Percentiles rank a stretch among this genome's conserved stretches.
Evolutionary conservation across 352 stramenopile genomes (phyloP).

Genomic region (Phytophthora niederhauseri): DNA sequence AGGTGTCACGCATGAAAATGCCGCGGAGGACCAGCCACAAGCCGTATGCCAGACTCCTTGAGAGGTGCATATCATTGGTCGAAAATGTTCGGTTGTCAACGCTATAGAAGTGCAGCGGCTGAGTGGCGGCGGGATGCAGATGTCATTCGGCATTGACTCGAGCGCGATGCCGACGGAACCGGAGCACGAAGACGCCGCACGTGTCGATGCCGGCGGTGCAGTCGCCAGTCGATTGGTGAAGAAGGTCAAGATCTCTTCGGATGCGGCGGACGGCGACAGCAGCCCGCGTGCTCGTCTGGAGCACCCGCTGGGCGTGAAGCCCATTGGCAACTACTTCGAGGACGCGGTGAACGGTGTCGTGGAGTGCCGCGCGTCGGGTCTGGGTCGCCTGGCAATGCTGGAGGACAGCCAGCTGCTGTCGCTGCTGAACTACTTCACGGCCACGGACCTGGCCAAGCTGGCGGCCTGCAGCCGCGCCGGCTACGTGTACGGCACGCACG

Average conservation of each 20-base stretch:
- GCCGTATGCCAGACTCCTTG: too few species aligned
- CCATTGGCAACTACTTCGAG: constrained; percentile 82
- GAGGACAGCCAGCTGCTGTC: constrained; percentile 70
- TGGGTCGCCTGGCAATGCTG: constrained; percentile 60
- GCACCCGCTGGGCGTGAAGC: constrained; percentile 86
- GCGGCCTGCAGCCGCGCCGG: constrained; percentile 55
- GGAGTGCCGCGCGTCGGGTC: constrained; percentile 61
- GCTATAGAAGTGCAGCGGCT: constrained; percentile 37
- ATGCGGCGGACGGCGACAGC: neutral
- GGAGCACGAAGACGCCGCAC: constrained; percentile 19
- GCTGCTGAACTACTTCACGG: constrained; percentile 66
- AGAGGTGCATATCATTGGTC: constrained; percentile 13
- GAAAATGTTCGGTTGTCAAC: constrained; percentile 4
- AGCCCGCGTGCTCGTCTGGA: constrained; percentile 31
- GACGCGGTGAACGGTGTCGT: constrained; percentile 62
- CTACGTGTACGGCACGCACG: constrained; percentile 77
- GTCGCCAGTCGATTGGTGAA: constrained; percentile 37
- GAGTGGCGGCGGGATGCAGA: constrained; percentile 21
- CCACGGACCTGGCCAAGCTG: constrained; percentile 53
- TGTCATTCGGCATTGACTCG: constrained; percentile 27
- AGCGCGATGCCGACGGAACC: constrained; percentile 14
- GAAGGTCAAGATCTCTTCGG: constrained; percentile 29
- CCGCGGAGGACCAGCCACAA: too few species aligned
- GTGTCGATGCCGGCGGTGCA: constrained; percentile 13
- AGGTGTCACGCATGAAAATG: too few species aligned